These are phyloP conservation scores for Borovskyia barvae DNA, from an alignment of 208 protist species.

Conservation along the genomic window DNA sequence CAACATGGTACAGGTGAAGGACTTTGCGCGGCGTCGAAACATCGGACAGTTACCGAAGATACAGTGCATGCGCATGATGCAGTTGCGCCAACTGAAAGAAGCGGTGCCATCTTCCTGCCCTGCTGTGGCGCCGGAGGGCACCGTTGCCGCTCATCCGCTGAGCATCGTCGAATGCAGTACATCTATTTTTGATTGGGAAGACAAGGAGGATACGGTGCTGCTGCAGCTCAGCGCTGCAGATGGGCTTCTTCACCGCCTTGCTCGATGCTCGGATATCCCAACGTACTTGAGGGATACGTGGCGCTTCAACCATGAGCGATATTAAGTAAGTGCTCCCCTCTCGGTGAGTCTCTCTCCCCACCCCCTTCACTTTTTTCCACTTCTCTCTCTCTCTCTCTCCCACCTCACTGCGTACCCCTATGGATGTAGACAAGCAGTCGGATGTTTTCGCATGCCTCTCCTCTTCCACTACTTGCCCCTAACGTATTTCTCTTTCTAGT, in stretches of 20 bases:
- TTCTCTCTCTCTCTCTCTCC: no score
- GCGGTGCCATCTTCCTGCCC: not conserved
- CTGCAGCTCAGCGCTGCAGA: conserved; percentile 9
- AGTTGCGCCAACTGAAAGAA: conserved; percentile 3
- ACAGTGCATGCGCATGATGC: not conserved
- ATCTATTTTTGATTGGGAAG: conserved; percentile 15
- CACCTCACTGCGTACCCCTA: no score
- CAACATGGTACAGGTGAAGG: conserved; percentile 46
- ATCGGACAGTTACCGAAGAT: not conserved
- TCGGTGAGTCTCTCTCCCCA: not conserved
- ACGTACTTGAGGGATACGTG: conserved; percentile 7
- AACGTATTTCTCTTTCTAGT: no score
- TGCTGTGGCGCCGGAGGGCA: not conserved
- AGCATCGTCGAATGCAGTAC: not conserved
- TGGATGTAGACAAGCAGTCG: no score
- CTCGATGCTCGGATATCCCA: conserved; percentile 16
- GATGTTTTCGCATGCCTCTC: no score
- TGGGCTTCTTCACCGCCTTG: conserved; percentile 4
- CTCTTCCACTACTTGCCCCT: no score
- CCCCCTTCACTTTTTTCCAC: no score
- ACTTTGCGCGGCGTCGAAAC: conserved; percentile 22
- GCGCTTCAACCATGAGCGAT: conserved; percentile 3
- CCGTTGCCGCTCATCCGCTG: not conserved
- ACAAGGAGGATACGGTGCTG: conserved; percentile 26
- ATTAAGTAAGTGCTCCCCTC: not conserved